Conservation (phyloP, 305 asterid genomes). For the Solanum hybrid region DNA sequence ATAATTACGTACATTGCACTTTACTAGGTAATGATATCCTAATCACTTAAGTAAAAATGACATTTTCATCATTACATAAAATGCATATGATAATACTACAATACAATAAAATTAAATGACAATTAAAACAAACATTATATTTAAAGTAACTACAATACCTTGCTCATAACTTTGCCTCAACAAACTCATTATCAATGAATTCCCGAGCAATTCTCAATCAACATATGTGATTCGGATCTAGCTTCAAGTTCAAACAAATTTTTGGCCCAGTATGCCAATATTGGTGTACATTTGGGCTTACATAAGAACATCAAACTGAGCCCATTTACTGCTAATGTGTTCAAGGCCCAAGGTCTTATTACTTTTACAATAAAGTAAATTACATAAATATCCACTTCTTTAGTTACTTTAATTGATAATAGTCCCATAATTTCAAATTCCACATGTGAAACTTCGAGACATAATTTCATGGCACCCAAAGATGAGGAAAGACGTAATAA, state of each 20-base stretch:
- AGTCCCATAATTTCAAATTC: not conserved
- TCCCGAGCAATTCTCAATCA: not conserved
- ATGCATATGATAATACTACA: not conserved
- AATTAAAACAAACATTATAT: not conserved
- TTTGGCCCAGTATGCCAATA: not conserved
- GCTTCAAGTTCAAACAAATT: not conserved
- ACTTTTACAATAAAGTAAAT: not conserved
- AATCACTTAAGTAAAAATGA: not conserved
- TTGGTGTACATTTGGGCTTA: not conserved
- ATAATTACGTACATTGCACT: not conserved
- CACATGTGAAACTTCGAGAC: not conserved
- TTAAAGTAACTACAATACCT: not conserved
- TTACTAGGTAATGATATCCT: too few species aligned
- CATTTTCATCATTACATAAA: not conserved
- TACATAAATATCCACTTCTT: not conserved
- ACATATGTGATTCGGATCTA: not conserved
- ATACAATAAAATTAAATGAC: not conserved
- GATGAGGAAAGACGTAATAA: not conserved
- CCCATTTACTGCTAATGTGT: not conserved
- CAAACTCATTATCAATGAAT: not conserved
- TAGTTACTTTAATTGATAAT: not conserved
- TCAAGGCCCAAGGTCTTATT: not conserved
- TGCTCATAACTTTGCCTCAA: not conserved
- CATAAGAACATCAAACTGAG: not conserved
- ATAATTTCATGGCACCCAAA: not conserved